A percentile compares a stretch with the other conserved stretches of the same genome.
Conservation (phyloP, 495 filamentous ascomycete genomes). For the Penicillium canescens region DNA sequence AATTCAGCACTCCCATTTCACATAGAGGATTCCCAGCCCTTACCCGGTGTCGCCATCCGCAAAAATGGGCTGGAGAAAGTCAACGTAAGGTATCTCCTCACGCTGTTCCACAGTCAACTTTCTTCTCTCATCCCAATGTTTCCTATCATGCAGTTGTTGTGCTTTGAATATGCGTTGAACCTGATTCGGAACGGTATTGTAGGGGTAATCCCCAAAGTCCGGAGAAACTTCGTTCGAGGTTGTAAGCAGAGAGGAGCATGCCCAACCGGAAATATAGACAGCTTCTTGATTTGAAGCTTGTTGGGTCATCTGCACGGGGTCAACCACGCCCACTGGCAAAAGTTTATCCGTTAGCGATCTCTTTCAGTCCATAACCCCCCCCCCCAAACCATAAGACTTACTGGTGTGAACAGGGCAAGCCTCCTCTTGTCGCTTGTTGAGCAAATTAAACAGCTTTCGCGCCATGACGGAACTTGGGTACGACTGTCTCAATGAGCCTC, state of each 20-base stretch:
- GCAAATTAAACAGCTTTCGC: conserved; percentile 85
- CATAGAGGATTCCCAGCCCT: conserved; percentile 7
- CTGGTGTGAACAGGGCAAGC: conserved; percentile 90
- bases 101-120: conserved; percentile 73
- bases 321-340: conserved; percentile 85
- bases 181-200: conserved; percentile 99
- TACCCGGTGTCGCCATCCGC: conserved; percentile 95
- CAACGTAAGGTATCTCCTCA: conserved; percentile 73
- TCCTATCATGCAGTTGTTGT: conserved; percentile 93
- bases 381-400: conserved; percentile 34
- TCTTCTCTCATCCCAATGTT: conserved; percentile 83
- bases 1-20: not conserved
- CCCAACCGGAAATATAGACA: conserved; percentile 95
- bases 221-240: conserved; percentile 95
- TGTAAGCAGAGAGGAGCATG: conserved; percentile 89
- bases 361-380: not conserved
- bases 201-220: conserved; percentile 97
- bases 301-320: conserved; percentile 98
- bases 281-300: conserved; percentile 95
- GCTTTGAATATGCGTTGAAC: conserved; percentile 95
- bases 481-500: conserved; percentile 78
- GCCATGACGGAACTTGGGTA: conserved; percentile 94
- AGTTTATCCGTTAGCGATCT: conserved; percentile 6
- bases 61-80: conserved; percentile 92
- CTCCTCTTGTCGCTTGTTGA: conserved; percentile 70